Conservation (phyloP, 2,329 filamentous ascomycete species). For the Colletotrichum aenigma region DNA sequence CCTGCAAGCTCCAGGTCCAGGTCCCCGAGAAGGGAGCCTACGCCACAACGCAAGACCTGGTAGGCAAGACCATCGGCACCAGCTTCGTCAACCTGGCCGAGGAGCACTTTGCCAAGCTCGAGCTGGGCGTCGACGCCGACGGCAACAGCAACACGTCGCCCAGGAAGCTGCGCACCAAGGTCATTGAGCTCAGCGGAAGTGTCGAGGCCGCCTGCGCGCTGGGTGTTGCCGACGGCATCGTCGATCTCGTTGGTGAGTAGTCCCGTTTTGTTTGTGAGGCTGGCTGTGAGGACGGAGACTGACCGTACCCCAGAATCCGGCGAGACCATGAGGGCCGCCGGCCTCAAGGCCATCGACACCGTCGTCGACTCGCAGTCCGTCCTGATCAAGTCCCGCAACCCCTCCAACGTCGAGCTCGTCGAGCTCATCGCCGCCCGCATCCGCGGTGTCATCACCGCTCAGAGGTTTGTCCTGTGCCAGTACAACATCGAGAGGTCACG, state of each 20-base stretch:
- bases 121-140: slow-evolving; percentile 55
- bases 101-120: slow-evolving; percentile 83
- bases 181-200: slow-evolving; percentile 94
- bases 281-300: neutral
- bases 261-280: neutral
- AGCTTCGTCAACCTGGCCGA: slow-evolving; percentile 88
- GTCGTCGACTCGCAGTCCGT: slow-evolving; percentile 88
- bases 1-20: slow-evolving; percentile 95
- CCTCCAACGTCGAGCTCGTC: slow-evolving; percentile 80
- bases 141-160: slow-evolving; percentile 36
- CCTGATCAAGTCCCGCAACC: slow-evolving; percentile 86
- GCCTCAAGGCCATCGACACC: slow-evolving; percentile 91
- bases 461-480: slow-evolving; percentile 92
- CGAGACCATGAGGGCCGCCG: slow-evolving; percentile 96
- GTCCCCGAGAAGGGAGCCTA: slow-evolving; percentile 85
- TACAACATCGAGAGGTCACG: slow-evolving; percentile 85
- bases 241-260: slow-evolving; percentile 89
- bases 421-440: slow-evolving; percentile 87
- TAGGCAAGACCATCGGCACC: slow-evolving; percentile 93
- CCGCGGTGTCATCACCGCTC: slow-evolving; percentile 90
- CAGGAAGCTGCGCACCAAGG: slow-evolving; percentile 76
- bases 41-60: slow-evolving; percentile 72
- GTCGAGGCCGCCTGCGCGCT: slow-evolving; percentile 96
- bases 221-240: slow-evolving; percentile 94
- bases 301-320: slow-evolving; percentile 74